phyloP scores from a whole-genome alignment of 2,329 filamentous ascomycete species.

The Penicillium oxalicum region DNA sequence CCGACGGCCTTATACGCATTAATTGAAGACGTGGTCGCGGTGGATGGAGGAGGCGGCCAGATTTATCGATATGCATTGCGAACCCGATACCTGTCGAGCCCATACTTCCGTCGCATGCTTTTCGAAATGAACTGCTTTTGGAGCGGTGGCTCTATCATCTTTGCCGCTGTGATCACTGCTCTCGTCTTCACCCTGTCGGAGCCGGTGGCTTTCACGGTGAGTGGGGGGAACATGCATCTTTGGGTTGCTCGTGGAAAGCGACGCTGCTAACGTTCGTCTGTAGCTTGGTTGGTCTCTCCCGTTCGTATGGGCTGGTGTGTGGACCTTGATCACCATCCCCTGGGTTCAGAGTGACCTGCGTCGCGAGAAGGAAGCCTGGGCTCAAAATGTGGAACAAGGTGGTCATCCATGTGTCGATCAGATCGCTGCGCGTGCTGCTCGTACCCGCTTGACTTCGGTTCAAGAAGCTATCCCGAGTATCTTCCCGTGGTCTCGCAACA shows the following conservation, averaged over 20 bases:
- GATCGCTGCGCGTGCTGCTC: constrained; percentile 30
- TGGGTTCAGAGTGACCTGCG: constrained; percentile 44
- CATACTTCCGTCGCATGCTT: constrained; percentile 50
- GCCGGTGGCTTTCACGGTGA: constrained; percentile 45
- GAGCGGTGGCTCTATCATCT: constrained; percentile 47
- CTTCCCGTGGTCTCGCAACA: constrained; percentile 26
- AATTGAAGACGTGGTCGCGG: constrained; percentile 62
- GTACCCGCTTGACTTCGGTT: constrained; percentile 35
- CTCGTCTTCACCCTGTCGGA: constrained; percentile 46
- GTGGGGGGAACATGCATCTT: constrained; percentile 3
- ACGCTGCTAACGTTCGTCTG: constrained; percentile 6
- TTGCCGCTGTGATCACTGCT: constrained; percentile 43
- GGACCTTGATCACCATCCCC: constrained; percentile 42
- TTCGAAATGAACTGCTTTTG: constrained; percentile 53
- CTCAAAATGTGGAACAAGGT: constrained; percentile 27
- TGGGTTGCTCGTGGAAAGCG: neutral
- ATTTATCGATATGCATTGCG: constrained; percentile 48
- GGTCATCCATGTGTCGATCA: constrained; percentile 36
- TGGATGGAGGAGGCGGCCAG: constrained; percentile 57
- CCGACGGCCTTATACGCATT: constrained; percentile 59
- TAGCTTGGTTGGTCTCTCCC: constrained; percentile 41
- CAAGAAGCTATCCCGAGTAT: constrained; percentile 25
- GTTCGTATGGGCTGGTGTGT: constrained; percentile 39
- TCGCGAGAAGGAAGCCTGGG: constrained; percentile 41
- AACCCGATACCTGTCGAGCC: constrained; percentile 50